Conservation (phyloP, 2,329 filamentous ascomycete genomes). For the Alternaria ethzedia region DNA sequence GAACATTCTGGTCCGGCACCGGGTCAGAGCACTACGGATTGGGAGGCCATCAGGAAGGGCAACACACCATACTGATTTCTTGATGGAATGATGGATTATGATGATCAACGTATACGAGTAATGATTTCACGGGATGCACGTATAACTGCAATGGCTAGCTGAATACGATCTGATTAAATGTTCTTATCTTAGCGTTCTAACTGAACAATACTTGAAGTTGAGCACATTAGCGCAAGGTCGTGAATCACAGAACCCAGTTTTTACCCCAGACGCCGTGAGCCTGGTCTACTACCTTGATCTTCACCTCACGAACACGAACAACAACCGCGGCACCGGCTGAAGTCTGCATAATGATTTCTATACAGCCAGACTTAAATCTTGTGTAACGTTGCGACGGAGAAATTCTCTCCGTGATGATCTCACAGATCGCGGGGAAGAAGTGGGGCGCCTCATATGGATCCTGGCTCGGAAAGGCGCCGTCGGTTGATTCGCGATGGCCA, state of each 20-base stretch:
- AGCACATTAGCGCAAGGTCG: background rate
- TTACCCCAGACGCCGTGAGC: background rate
- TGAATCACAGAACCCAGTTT: background rate
- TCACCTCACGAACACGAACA: background rate
- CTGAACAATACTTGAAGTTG: background rate
- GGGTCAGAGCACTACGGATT: constrained; percentile 15
- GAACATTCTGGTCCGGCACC: constrained; percentile 5
- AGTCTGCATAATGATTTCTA: background rate
- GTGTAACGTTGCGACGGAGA: background rate
- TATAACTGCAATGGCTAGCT: background rate
- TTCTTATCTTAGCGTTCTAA: background rate
- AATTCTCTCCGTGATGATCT: constrained; percentile 5
- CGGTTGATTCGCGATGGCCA: background rate
- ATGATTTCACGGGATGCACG: background rate
- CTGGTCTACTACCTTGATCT: background rate
- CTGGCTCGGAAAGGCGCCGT: background rate
- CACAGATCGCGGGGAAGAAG: constrained; percentile 1
- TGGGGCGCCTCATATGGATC: background rate
- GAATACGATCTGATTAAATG: background rate
- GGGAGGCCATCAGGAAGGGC: constrained; percentile 34
- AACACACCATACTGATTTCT: constrained; percentile 33
- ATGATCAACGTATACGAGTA: background rate
- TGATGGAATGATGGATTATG: background rate
- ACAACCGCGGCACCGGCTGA: background rate
- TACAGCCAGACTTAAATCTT: background rate